Conservation (phyloP, 805 yeast genomes). For the Wickerhamomyces canadensis region DNA sequence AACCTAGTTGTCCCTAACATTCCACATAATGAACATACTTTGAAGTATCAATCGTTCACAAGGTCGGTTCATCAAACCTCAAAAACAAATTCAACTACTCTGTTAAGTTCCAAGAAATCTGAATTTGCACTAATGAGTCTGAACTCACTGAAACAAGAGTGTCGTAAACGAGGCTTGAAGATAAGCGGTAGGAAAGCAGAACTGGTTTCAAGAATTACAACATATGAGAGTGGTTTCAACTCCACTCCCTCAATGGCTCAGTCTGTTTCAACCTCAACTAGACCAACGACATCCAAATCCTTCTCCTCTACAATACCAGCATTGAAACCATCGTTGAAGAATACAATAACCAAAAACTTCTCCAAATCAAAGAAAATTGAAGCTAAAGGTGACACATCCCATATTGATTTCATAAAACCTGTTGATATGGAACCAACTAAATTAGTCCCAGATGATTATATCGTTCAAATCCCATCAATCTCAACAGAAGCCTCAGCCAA, state of each 20-base stretch:
- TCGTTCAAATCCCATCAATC: constrained; percentile 37
- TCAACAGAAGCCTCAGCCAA: constrained; percentile 42
- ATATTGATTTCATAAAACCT: constrained; percentile 48
- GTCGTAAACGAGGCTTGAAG: constrained; percentile 53
- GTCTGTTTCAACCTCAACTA: constrained; percentile 13
- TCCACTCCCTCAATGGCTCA: constrained; percentile 1
- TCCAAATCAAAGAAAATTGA: constrained; percentile 18
- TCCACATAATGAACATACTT: constrained; percentile 13
- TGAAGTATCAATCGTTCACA: constrained; percentile 8
- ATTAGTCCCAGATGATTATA: constrained; percentile 43
- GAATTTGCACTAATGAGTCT: constrained; percentile 39
- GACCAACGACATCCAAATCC: too few species aligned
- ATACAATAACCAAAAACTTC: constrained; percentile 5
- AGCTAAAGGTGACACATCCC: constrained; percentile 53
- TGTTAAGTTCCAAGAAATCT: constrained; percentile 20
- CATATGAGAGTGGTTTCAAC: constrained; percentile 17
- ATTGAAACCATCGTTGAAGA: background rate
- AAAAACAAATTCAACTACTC: constrained; percentile 22
- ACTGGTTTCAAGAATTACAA: constrained; percentile 33
- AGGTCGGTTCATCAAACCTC: constrained; percentile 27
- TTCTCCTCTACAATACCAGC: background rate
- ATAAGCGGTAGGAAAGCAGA: constrained; percentile 60
- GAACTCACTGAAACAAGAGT: constrained; percentile 50
- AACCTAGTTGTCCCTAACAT: constrained; percentile 18
- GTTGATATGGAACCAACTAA: constrained; percentile 30